phyloP scores from a whole-genome alignment of 441 rosid genomes.

The Aleurites moluccanus region DNA sequence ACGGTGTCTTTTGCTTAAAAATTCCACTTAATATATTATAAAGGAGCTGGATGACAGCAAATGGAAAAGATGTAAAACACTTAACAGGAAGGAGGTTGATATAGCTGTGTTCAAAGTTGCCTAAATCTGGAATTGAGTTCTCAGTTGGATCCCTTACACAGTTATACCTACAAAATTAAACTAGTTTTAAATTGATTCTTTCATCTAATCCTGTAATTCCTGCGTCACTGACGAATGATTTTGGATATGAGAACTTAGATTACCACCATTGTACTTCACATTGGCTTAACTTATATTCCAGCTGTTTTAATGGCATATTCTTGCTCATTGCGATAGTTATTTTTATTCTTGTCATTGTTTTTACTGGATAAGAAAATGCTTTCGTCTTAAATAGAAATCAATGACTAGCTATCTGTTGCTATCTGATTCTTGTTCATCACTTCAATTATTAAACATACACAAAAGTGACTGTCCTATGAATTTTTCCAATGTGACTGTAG shows the following conservation, averaged over 20 bases:
- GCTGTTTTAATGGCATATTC: not conserved
- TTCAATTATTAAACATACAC: not conserved
- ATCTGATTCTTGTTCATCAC: not conserved
- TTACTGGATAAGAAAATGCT: not conserved
- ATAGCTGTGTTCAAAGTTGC: not conserved
- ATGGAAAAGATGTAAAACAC: not conserved
- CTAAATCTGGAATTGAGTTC: not conserved
- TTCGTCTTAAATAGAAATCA: not conserved
- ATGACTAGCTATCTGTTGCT: not conserved
- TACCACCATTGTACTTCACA: not conserved
- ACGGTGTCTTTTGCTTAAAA: not conserved
- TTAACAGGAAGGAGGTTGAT: not conserved
- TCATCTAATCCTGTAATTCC: not conserved
- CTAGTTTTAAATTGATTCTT: not conserved
- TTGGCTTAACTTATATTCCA: not conserved
- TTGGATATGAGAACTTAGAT: too few species aligned
- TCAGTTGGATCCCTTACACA: conserved; percentile 2
- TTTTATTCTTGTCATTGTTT: not conserved
- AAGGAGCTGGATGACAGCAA: not conserved
- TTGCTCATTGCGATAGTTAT: not conserved
- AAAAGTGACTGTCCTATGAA: not conserved
- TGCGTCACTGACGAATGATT: too few species aligned
- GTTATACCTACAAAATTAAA: not conserved
- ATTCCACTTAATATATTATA: not conserved
- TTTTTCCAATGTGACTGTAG: conserved; percentile 36